phyloP scores from a whole-genome alignment of 2,329 filamentous ascomycete genomes.

The Aspergillus niger region DNA sequence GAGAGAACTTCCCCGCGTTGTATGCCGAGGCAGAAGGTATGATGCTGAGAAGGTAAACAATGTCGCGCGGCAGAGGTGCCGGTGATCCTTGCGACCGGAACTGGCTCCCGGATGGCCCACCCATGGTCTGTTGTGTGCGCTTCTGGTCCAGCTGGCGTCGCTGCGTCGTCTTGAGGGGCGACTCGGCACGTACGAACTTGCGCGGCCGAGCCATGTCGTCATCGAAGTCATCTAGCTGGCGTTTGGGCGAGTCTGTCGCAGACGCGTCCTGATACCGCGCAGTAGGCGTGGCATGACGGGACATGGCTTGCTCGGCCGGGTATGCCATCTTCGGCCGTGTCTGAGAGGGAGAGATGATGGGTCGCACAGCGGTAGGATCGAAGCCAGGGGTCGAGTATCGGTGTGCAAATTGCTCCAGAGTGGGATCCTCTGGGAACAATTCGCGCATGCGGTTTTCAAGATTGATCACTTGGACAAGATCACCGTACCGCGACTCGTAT shows the following conservation, averaged over 20 bases:
- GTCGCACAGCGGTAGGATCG: slow-evolving; percentile 77
- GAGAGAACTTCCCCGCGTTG: slow-evolving; percentile 68
- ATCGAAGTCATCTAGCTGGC: slow-evolving; percentile 71
- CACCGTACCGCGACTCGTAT: slow-evolving; percentile 92
- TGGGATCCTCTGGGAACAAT: slow-evolving; percentile 86
- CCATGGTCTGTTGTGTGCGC: slow-evolving; percentile 43
- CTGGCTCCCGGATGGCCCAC: slow-evolving; percentile 30
- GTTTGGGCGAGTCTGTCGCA: slow-evolving; percentile 50
- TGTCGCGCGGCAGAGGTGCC: slow-evolving; percentile 70
- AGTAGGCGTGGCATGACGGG: slow-evolving; percentile 39
- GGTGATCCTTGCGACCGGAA: slow-evolving; percentile 58
- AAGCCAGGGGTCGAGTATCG: slow-evolving; percentile 75
- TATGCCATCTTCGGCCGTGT: slow-evolving; percentile 63
- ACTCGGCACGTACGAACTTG: slow-evolving; percentile 85
- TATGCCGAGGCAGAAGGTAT: slow-evolving; percentile 75
- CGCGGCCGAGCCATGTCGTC: slow-evolving; percentile 73
- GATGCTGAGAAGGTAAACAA: slow-evolving; percentile 66
- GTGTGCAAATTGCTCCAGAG: slow-evolving; percentile 71
- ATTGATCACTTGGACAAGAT: slow-evolving; percentile 85
- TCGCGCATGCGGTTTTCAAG: slow-evolving; percentile 91
- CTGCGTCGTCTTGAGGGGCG: slow-evolving; percentile 87
- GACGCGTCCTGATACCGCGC: slow-evolving; percentile 39
- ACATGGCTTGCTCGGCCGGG: slow-evolving; percentile 25
- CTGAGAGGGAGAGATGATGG: slow-evolving; percentile 82
- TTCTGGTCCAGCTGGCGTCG: slow-evolving; percentile 78